Conservation (phyloP, 1,284 basidiomycete species). For the Coniferiporia sulphurascens region DNA sequence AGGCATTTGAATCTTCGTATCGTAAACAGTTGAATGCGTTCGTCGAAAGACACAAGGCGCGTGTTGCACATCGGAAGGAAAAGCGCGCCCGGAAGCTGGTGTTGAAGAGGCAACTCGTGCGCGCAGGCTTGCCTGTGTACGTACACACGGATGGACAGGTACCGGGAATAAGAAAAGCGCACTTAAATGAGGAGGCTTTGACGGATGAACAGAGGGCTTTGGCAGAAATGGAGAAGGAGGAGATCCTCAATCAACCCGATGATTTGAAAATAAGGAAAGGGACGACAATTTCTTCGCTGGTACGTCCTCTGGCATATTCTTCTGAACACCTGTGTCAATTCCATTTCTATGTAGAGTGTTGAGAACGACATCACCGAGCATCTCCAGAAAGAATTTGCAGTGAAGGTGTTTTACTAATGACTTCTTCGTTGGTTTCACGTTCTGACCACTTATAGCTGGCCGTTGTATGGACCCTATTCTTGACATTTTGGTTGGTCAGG, state of each 20-base stretch:
- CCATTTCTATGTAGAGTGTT: not conserved
- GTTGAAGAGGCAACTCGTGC: constrained; percentile 20
- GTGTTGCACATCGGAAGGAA: constrained; percentile 18
- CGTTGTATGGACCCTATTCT: constrained; percentile 45
- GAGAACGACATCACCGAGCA: not conserved
- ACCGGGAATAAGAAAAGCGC: not conserved
- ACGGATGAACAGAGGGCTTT: constrained; percentile 14
- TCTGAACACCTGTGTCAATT: too few species aligned
- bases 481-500: constrained; percentile 54
- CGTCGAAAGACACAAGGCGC: constrained; percentile 14
- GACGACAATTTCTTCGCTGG: not conserved
- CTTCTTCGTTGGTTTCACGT: not conserved
- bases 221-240: constrained; percentile 12
- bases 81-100: constrained; percentile 17
- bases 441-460: constrained; percentile 27
- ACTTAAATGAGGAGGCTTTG: constrained; percentile 23
- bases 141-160: constrained; percentile 14
- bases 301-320: not conserved
- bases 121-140: constrained; percentile 21
- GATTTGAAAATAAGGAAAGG: not conserved
- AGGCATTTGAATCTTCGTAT: constrained; percentile 27
- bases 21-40: constrained; percentile 24
- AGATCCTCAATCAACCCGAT: constrained; percentile 5
- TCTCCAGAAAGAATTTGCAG: constrained; percentile 36
- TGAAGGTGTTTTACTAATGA: constrained; percentile 34